Percentiles rank a stretch among this genome's conserved stretches.
These are phyloP conservation scores for Amylostereum areolatum DNA, from an alignment of 1,284 basidiomycete genomes.

Conservation along the genomic window DNA sequence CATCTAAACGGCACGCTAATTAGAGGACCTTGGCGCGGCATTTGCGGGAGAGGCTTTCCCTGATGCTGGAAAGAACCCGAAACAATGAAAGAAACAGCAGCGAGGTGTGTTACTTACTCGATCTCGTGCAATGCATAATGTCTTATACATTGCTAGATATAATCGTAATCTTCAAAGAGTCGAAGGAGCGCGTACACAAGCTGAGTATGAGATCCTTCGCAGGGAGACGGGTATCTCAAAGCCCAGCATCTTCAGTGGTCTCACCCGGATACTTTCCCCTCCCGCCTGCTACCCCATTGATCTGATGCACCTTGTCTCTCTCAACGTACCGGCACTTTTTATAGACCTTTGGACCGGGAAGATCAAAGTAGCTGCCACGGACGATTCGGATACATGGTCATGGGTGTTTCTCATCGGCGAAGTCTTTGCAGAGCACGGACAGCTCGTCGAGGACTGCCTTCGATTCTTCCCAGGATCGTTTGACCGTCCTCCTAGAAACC, in stretches of 20 bases:
- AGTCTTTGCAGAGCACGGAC: slow-evolving; percentile 28
- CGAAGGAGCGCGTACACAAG: slow-evolving; percentile 13
- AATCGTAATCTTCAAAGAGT: neutral
- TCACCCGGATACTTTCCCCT: slow-evolving; percentile 18
- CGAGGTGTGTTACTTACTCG: too few species aligned
- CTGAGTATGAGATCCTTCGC: slow-evolving; percentile 18
- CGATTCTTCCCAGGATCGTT: slow-evolving; percentile 15
- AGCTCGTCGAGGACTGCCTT: slow-evolving; percentile 19
- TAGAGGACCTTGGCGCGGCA: too few species aligned
- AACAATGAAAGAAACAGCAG: too few species aligned
- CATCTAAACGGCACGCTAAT: too few species aligned
- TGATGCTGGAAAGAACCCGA: too few species aligned
- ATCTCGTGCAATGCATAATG: too few species aligned
- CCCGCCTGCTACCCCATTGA: slow-evolving; percentile 24
- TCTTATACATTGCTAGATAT: neutral
- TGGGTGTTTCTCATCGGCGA: slow-evolving; percentile 22
- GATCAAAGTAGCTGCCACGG: slow-evolving; percentile 19
- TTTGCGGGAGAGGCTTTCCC: too few species aligned
- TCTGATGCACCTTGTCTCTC: slow-evolving; percentile 26
- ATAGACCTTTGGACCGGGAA: slow-evolving; percentile 25
- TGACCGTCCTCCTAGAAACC: slow-evolving; percentile 29
- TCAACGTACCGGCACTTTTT: slow-evolving; percentile 26
- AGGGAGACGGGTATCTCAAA: slow-evolving; percentile 27
- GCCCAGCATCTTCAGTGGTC: slow-evolving; percentile 25
- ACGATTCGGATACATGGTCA: slow-evolving; percentile 21